Evolutionary conservation across 164 flowering plant species (phyloP), one percentile per base, ranked within the genome.

Genomic region (Litsea cubeba): DNA sequence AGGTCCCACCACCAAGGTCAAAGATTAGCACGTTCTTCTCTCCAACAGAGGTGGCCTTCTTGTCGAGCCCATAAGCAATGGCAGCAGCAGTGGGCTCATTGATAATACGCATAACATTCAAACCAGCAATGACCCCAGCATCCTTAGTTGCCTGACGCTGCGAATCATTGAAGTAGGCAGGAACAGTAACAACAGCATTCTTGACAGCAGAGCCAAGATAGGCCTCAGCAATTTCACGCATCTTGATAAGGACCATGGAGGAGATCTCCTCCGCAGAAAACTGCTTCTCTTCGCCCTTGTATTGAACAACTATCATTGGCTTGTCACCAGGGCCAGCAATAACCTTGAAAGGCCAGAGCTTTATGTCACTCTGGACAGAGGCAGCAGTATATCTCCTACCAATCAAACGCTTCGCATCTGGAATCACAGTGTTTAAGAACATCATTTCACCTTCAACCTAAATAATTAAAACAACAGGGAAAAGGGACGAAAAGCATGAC

Each of bases 381-480:
- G 78, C 72, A 69, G 82, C 84, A 25, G 80, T 83, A 71, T 78
- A 81, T 20, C 87, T 74, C 75, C 87, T 73, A 1, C 86, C 87
- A 49, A 85, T 83, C 74, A 85, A 80, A 11, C 87, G 83, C 79
- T 85, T 85, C 0, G 87, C 87, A 75, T 85, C 87, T 81, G 75
- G 7, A 69, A 30, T 4, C 63, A 71, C 32, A 26, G 2, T 69
- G 2, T 69, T 69, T 12, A 46, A 58, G 3, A 32, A 32, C 23
- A 64, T 64, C 32, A 26, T 3, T 67, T 67, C 22, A 67, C 14
- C 35, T 22, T 64, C 25, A 67, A 32, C 3, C 28, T 15, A 32
- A 12, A 32, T 26, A 22, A 25, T 14, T 64, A 4, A 64, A 64
- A 40, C 10, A 7, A 40, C 46, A 40, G 46, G 10, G 46, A 40